phyloP scores from a whole-genome alignment of 2,329 filamentous ascomycete genomes.

The Onygenales sp. region DNA sequence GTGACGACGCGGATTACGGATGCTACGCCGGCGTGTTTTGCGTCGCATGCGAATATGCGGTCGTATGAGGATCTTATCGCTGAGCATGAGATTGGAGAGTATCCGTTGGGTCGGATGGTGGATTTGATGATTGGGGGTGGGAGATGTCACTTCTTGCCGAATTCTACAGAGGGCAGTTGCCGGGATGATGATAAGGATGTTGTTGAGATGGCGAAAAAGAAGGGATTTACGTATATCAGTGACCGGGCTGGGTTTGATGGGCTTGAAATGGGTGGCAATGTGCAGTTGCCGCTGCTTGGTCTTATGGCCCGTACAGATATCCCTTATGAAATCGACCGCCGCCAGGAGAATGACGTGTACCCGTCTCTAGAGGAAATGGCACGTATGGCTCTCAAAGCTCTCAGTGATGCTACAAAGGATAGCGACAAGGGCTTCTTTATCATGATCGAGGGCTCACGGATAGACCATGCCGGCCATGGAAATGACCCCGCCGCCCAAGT shows the following conservation, averaged over 20 bases:
- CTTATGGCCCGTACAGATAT: slow-evolving; percentile 76
- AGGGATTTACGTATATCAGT: slow-evolving; percentile 72
- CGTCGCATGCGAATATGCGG: slow-evolving; percentile 71
- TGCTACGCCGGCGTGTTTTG: slow-evolving; percentile 92
- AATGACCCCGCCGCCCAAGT: slow-evolving; percentile 80
- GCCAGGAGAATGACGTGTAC: slow-evolving; percentile 66
- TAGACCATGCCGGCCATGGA: slow-evolving; percentile 85
- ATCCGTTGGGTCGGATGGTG: slow-evolving; percentile 75
- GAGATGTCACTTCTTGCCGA: slow-evolving; percentile 84
- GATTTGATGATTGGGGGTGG: slow-evolving; percentile 92
- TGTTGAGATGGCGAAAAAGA: slow-evolving; percentile 59
- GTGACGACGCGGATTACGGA: slow-evolving; percentile 94
- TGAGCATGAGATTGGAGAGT: slow-evolving; percentile 80
- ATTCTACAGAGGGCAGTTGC: slow-evolving; percentile 71
- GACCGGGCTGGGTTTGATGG: slow-evolving; percentile 66
- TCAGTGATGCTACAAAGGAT: slow-evolving; percentile 71
- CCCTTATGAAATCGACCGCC: slow-evolving; percentile 87
- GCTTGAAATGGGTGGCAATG: slow-evolving; percentile 55
- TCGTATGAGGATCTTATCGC: slow-evolving; percentile 84
- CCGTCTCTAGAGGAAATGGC: slow-evolving; percentile 91
- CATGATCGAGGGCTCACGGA: slow-evolving; percentile 95
- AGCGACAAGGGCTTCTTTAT: slow-evolving; percentile 93
- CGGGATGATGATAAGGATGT: slow-evolving; percentile 70
- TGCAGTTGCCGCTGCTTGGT: slow-evolving; percentile 72
- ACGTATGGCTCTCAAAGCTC: slow-evolving; percentile 64